Evolutionary conservation across 768 basidiomycete species (phyloP).

Genomic region (Clitopilus passeckerianus): DNA sequence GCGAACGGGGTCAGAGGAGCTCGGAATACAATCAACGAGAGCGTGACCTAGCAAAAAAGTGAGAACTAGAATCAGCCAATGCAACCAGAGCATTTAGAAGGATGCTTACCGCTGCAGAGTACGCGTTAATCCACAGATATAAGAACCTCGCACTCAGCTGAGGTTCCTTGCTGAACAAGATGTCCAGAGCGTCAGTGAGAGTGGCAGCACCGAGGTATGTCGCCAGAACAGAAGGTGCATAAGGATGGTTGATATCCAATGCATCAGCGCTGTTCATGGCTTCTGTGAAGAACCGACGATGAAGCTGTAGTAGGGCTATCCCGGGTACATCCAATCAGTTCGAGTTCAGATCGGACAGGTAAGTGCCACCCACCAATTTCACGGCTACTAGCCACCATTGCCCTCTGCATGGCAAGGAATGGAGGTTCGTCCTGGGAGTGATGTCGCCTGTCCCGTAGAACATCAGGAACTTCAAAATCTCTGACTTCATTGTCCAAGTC

Average conservation of each 20-base stretch:
- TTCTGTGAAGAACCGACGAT: slow-evolving; percentile 63
- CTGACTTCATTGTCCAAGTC: slow-evolving; percentile 51
- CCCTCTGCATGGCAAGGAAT: slow-evolving; percentile 62
- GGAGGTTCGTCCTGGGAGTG: slow-evolving; percentile 34
- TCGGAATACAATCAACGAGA: slow-evolving; percentile 61
- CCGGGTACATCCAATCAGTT: not conserved
- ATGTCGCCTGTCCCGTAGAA: slow-evolving; percentile 38
- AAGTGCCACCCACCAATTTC: slow-evolving; percentile 46
- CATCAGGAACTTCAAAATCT: slow-evolving; percentile 47
- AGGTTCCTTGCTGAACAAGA: slow-evolving; percentile 51
- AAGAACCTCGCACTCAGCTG: slow-evolving; percentile 61
- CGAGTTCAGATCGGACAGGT: not conserved
- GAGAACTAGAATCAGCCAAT: not conserved
- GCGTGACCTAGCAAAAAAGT: slow-evolving; percentile 41
- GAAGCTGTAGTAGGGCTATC: slow-evolving; percentile 63
- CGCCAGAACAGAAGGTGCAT: slow-evolving; percentile 68
- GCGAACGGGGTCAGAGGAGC: slow-evolving; percentile 56
- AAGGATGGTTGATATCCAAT: slow-evolving; percentile 56
- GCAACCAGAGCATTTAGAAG: not conserved
- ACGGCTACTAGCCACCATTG: slow-evolving; percentile 52
- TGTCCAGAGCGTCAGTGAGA: slow-evolving; percentile 52
- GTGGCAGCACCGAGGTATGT: slow-evolving; percentile 57
- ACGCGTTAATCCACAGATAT: slow-evolving; percentile 72
- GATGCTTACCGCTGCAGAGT: slow-evolving; percentile 60
- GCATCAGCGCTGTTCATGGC: slow-evolving; percentile 50